Evolutionary conservation across 2,329 filamentous ascomycete genomes (phyloP), one percentile per base, ranked within the genome.

Genomic region (Penicillium sp.): DNA sequence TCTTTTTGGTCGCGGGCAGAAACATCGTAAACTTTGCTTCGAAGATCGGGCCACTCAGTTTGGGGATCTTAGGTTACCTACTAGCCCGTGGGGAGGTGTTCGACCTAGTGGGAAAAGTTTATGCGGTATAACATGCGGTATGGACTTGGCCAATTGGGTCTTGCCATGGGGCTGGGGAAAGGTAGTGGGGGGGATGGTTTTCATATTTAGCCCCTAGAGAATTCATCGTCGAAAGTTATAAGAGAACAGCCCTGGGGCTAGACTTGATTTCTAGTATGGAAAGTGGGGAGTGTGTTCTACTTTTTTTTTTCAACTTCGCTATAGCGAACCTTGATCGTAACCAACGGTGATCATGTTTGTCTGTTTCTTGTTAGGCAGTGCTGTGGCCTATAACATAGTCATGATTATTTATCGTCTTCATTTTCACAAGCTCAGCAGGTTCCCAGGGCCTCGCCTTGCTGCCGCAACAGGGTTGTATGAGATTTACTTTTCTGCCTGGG

Each of bases 391-490:
- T 42, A 52, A 50, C 43, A 43, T 66, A 31, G 58, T 66, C 27
- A 61, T 59, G 39, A 31, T 49, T n/a, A 33, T 67, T 29, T 66
- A 66, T 41, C 64, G 64, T n/a, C 59, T 67, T n/a, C 51, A 64
- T 49, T 52, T 66, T 17, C 65, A 67, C 21, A 58, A 65, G 17
- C 53, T 67, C 2, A 65, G 59, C 42, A 60, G 39, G 48, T 64
- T 61, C 45, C 64, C 65, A 0, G 65, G 65, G n/a, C 65, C 65
- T 10, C 57, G 57, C 0, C 49, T 66, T 23, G 65, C 65, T 15
- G 61, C 62, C 12, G 44, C 65, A 42, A 66, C 64, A 1, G 64
- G 62, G 12, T 48, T 67, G 6, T 66, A 67, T 50, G 64, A 67
- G 50, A 27, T 66, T 25, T 61, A 65, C 44, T 67, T 62, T 36